These are phyloP conservation scores for Diplodia mutila DNA, from an alignment of 2,329 filamentous ascomycete species.

Conservation along the genomic window DNA sequence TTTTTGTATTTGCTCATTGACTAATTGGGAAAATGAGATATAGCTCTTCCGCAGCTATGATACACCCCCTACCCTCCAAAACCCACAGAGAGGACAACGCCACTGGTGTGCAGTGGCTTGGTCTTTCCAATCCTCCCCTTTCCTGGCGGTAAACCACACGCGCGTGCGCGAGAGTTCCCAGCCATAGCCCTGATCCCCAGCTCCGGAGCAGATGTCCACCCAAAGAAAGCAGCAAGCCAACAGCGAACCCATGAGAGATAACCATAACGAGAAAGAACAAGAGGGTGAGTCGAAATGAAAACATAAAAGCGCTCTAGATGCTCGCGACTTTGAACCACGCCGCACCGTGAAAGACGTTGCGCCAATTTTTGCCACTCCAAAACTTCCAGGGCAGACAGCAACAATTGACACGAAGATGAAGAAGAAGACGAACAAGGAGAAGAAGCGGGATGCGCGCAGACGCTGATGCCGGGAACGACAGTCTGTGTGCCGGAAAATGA, in stretches of 20 bases:
- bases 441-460: conserved; percentile 10
- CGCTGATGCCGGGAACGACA: conserved; percentile 14
- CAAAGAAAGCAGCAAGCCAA: not conserved
- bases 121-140: not conserved
- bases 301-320: conserved; percentile 18
- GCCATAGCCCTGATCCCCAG: not conserved
- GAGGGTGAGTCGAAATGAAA: not conserved
- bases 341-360: conserved; percentile 11
- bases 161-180: not conserved
- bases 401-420: conserved; percentile 13
- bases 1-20: conserved; percentile 18
- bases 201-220: conserved; percentile 13
- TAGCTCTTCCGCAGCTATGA: conserved; percentile 21
- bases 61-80: conserved; percentile 4
- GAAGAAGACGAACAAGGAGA: conserved; percentile 1
- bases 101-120: not conserved
- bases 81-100: not conserved
- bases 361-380: conserved; percentile 22
- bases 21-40: conserved; percentile 10
- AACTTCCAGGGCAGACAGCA: conserved; percentile 6
- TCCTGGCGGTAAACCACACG: not conserved
- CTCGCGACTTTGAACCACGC: conserved; percentile 15
- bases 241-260: not conserved
- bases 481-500: conserved; percentile 8
- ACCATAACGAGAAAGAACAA: not conserved